phyloP scores from a whole-genome alignment of 805 yeast species.

The Wickerhamiella musiphila region DNA sequence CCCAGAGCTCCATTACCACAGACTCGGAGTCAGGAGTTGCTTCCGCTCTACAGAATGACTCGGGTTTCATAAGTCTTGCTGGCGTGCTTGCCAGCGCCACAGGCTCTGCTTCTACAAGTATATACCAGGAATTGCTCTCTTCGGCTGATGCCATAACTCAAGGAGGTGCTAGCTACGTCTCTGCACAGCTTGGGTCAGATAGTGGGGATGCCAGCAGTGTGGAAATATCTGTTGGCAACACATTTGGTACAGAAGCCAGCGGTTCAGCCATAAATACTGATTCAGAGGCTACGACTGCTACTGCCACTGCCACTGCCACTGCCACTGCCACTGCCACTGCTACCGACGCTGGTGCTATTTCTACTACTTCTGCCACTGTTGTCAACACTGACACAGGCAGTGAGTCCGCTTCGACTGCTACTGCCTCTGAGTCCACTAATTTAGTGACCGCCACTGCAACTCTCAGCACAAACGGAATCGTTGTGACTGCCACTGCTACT shows the following conservation, averaged over 20 bases:
- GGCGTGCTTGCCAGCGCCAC: background rate
- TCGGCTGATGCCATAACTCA: constrained; percentile 5
- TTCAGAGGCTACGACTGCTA: constrained; percentile 1
- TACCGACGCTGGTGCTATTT: constrained; percentile 1
- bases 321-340: constrained; percentile 2
- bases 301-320: constrained; percentile 2
- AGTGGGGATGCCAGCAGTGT: background rate
- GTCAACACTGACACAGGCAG: background rate
- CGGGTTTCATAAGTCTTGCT: background rate
- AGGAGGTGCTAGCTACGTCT: constrained; percentile 5
- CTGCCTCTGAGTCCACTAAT: background rate
- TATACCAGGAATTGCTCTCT: constrained; percentile 1
- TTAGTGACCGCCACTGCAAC: constrained; percentile 8
- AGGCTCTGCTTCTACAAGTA: background rate
- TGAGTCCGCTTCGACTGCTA: background rate
- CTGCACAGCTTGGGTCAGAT: background rate
- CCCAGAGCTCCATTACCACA: no score
- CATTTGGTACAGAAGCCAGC: background rate
- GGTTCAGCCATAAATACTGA: no score
- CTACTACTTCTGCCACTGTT: constrained; percentile 1
- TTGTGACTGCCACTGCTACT: background rate
- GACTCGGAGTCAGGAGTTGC: no score
- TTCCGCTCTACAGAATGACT: no score
- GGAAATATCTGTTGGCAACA: background rate
- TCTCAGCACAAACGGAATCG: background rate